Base-by-base conservation (phyloP, 352 stramenopile genomes). In the Globisporangium nodosum region DNA sequence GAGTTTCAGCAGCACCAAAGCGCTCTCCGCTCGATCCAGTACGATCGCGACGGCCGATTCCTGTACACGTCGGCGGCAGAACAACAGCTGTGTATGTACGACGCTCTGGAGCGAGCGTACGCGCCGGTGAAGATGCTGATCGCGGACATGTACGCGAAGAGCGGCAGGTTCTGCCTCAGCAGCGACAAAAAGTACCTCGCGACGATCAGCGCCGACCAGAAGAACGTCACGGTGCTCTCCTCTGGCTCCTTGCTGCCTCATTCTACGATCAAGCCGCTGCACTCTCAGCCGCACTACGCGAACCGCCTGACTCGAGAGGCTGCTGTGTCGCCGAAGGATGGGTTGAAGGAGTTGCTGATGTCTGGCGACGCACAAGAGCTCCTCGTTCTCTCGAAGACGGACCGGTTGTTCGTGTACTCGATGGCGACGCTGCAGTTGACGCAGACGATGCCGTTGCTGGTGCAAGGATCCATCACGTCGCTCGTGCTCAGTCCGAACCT, bases 1-100 rank as follows among this genome's bases (percentile, higher is more conserved):
- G 85, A 94, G 60, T 88, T 92, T 59, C 74, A 88, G 55, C 90
- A 97, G 66, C 91, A 97, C 58, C 69, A 81, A 46, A 94, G 78
- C 37, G 52, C 70, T 15, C 84, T 97, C 16, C 56, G 55, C 4
- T 70, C 82, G 20, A 58, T 93, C 21, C 56, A 72, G 30, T 92
- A 87, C 35, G 68, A 80, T 39, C 55, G 35, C 3, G 70, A 83
- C 20, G 70, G 56, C 3, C 66, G 71, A 21, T 69, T 66, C 21
- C 53, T 89, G 3, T 90, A 76, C 47, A 89, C 80, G 2, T 77
- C 70, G 0, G 83, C 68, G 3, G 47, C 48, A 8, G 80, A 77
- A 1, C 80, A 79, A 31, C 83, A 92, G 35, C 58, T 92, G 6
- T 92, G 83, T 51, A 66, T 90, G 56, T 87, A 88, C 52, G 77